Base-by-base conservation (phyloP, 768 basidiomycete species). In the Lentinula guzmanii region DNA sequence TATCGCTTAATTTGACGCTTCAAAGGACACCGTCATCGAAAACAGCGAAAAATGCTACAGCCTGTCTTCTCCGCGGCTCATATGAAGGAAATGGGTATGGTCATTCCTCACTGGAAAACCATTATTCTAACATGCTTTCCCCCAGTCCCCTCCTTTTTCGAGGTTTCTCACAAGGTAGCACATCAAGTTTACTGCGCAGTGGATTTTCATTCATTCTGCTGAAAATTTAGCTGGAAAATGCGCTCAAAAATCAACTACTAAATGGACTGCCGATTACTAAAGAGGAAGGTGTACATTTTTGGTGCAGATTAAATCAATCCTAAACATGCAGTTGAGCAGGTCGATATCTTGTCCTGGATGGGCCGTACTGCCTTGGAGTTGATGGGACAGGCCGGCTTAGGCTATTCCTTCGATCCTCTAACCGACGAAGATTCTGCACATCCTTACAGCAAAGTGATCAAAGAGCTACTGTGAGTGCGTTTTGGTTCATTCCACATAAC, bases 1-100 rank as follows among this genome's bases (percentile, higher is more conserved):
- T n/a, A 10, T 21, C 46, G 8, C 13, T 18, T 4, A 16, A 13
- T 16, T 37, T 31, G 13, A 15, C 41, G 7, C 6, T 7, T 16
- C 10, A 5, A 5, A 60, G 59, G 59, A 33, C 65, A 71, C 11
- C 70, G 66, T 18, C 74, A 75, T 59, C 63, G 68, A 51, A 70
- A 63, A 42, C 74, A 76, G 64, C 68, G 74, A 24, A 74, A 73
- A 61, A 68, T 76, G 65, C 66, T 77, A 52, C 74, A 74, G 24
- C 70, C 71, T 2, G 70, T 73, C 8, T 77, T 76, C 63, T 74
- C 74, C 11, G 65, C 63, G 18, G 69, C 69, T 18, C 72, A 72
- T 55, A 65, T 76, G 63, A 73, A 74, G 33, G 61, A 67, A 10
- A 67, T 74, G 66, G 50, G 66, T 73, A 18, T 59, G 11, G 9